Percentiles rank a stretch among this genome's conserved stretches.
Evolutionary conservation across 2,329 filamentous ascomycete species (phyloP).

Genomic region (Penicillium aurantiogriseum): DNA sequence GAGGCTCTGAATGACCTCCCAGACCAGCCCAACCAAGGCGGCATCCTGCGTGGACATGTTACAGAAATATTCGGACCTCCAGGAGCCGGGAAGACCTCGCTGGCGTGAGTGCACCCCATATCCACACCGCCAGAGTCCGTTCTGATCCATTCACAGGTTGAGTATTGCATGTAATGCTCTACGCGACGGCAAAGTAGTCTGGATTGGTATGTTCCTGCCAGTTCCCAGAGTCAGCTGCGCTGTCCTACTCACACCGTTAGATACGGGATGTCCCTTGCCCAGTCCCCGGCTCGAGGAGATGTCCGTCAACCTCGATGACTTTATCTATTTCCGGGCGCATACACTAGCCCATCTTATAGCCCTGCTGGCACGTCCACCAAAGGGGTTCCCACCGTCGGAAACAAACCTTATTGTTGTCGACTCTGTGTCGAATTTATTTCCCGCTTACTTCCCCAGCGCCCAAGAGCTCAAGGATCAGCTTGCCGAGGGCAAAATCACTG

Average conservation of each 20-base stretch:
- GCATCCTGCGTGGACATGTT: conserved; percentile 72
- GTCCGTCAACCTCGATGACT: conserved; percentile 46
- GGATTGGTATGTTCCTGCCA: conserved; percentile 67
- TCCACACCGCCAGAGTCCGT: conserved; percentile 1
- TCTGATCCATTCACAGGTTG: conserved; percentile 54
- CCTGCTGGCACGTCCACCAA: conserved; percentile 66
- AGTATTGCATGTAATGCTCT: conserved; percentile 67
- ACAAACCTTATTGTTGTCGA: conserved; percentile 75
- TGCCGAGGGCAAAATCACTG: conserved; percentile 30
- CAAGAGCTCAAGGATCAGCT: conserved; percentile 36
- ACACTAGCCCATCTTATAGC: conserved; percentile 68
- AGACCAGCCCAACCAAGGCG: conserved; percentile 33
- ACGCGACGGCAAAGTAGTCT: conserved; percentile 63
- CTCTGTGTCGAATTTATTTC: conserved; percentile 72
- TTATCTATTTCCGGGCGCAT: conserved; percentile 63
- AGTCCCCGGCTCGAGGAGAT: conserved; percentile 50
- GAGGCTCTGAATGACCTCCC: conserved; percentile 26
- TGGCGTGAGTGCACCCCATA: conserved; percentile 61
- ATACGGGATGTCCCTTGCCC: conserved; percentile 52
- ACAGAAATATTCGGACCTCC: conserved; percentile 87
- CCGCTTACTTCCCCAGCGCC: conserved; percentile 69
- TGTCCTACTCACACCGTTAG: conserved; percentile 29
- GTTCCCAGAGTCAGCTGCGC: background rate
- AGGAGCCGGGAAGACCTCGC: conserved; percentile 77
- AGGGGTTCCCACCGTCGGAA: conserved; percentile 59